Percentiles rank a stretch among this genome's conserved stretches.
phyloP scores from a whole-genome alignment of 2,329 filamentous ascomycete genomes.

The Penicillium sp. region DNA sequence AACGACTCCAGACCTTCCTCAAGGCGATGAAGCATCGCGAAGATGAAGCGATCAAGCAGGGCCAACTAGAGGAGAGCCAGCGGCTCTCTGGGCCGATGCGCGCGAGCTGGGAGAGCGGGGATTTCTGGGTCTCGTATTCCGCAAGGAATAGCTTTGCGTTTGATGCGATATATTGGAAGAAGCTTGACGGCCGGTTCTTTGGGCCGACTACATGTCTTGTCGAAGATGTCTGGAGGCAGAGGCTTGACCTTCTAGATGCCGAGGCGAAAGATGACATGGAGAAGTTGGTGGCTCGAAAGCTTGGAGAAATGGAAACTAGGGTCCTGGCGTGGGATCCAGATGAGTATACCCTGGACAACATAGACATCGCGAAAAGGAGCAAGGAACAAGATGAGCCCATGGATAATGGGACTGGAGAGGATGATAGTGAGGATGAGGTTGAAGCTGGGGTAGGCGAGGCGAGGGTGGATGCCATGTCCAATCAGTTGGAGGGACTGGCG shows the following conservation, averaged over 20 bases:
- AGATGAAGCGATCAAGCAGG: not conserved
- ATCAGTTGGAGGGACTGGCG: too few species aligned
- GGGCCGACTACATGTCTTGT: not conserved
- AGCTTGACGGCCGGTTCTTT: constrained; percentile 10
- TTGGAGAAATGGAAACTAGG: constrained; percentile 7
- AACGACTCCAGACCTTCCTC: constrained; percentile 17
- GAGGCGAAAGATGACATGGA: constrained; percentile 7
- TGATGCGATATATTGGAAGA: constrained; percentile 16
- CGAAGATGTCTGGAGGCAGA: constrained; percentile 11
- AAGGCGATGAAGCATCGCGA: constrained; percentile 14
- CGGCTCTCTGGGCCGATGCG: constrained; percentile 12
- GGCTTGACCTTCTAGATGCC: constrained; percentile 5
- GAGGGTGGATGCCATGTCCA: too few species aligned
- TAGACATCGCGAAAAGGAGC: too few species aligned
- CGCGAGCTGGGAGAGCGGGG: constrained; percentile 23
- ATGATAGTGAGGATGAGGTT: too few species aligned
- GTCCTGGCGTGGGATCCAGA: constrained; percentile 12
- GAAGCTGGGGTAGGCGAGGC: too few species aligned
- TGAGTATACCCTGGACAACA: constrained; percentile 7
- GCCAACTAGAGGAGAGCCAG: too few species aligned
- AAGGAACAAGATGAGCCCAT: too few species aligned
- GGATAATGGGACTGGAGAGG: too few species aligned
- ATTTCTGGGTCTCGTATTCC: constrained; percentile 24
- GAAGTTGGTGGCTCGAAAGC: constrained; percentile 7
- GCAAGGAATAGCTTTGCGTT: constrained; percentile 24